phyloP scores from a whole-genome alignment of 331 rosid genomes.

The Pyracantha coccinea region DNA sequence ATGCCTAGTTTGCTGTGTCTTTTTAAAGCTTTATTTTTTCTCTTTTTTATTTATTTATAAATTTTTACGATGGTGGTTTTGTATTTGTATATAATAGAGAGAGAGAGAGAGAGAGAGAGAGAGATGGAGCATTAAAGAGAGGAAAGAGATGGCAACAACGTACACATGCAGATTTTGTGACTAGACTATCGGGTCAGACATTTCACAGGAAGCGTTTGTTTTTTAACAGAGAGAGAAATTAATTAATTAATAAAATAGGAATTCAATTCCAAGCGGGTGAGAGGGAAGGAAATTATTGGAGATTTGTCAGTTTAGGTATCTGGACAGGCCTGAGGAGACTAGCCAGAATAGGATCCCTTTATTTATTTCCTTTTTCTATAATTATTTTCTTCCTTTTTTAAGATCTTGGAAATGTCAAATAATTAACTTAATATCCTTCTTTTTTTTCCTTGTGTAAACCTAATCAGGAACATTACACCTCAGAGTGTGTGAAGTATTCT shows the following conservation, averaged over 20 bases:
- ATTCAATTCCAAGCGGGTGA: slow-evolving; percentile 40
- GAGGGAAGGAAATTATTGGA: slow-evolving; percentile 7
- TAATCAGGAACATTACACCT: background rate
- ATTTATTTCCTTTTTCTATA: background rate
- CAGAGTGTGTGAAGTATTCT: background rate
- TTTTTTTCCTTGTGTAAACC: background rate
- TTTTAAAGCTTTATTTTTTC: background rate
- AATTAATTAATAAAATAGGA: background rate
- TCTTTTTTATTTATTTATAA: too few relatives aligned
- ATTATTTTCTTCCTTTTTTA: background rate
- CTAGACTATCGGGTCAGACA: slow-evolving; percentile 73
- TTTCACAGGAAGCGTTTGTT: slow-evolving; percentile 26
- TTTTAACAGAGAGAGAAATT: slow-evolving; percentile 14
- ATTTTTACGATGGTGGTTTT: background rate
- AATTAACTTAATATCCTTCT: background rate
- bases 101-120: too few relatives aligned
- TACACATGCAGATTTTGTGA: slow-evolving; percentile 89
- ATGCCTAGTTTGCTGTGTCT: slow-evolving; percentile 19
- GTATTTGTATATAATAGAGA: too few relatives aligned
- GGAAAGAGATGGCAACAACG: slow-evolving; percentile 43
- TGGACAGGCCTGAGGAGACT: slow-evolving; percentile 14
- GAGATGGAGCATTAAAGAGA: background rate
- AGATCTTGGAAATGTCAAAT: background rate
- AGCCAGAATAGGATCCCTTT: slow-evolving; percentile 1
- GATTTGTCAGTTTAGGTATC: slow-evolving; percentile 33